phyloP scores from a whole-genome alignment of 2,329 filamentous ascomycete species.

The Fusarium proliferatum region DNA sequence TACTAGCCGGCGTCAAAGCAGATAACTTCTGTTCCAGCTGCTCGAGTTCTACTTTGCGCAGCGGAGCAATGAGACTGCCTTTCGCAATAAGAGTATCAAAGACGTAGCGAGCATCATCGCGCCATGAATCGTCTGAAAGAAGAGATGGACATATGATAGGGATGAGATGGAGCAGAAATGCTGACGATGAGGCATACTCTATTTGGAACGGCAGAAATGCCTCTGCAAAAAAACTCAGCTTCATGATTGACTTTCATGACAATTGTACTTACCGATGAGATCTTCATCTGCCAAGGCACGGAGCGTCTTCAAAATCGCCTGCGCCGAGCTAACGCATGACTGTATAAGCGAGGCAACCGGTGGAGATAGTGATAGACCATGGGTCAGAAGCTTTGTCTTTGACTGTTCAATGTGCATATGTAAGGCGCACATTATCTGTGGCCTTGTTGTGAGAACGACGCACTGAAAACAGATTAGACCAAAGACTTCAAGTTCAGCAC shows the following conservation, averaged over 20 bases:
- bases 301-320: constrained; percentile 43
- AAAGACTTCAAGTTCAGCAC: accelerated
- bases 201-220: constrained; percentile 55
- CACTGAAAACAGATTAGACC: constrained; percentile 26
- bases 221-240: background rate
- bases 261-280: constrained; percentile 34
- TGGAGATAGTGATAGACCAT: constrained; percentile 32
- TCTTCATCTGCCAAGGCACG: constrained; percentile 46
- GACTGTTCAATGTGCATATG: constrained; percentile 48
- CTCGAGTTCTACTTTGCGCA: constrained; percentile 52
- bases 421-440: constrained; percentile 49
- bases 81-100: constrained; percentile 53
- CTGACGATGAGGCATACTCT: constrained; percentile 55
- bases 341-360: constrained; percentile 46
- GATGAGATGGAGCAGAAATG: constrained; percentile 53
- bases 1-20: constrained; percentile 47
- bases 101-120: constrained; percentile 50
- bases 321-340: constrained; percentile 46
- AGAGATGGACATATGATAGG: constrained; percentile 49
- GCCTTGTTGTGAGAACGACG: constrained; percentile 46
- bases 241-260: accelerated
- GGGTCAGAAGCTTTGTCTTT: constrained; percentile 30
- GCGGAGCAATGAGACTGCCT: constrained; percentile 52
- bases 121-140: constrained; percentile 51
- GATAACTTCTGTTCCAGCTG: constrained; percentile 52